Evolutionary conservation across 169 alveolate genomes (phyloP).

Genomic region (Plasmodium vinckei): DNA sequence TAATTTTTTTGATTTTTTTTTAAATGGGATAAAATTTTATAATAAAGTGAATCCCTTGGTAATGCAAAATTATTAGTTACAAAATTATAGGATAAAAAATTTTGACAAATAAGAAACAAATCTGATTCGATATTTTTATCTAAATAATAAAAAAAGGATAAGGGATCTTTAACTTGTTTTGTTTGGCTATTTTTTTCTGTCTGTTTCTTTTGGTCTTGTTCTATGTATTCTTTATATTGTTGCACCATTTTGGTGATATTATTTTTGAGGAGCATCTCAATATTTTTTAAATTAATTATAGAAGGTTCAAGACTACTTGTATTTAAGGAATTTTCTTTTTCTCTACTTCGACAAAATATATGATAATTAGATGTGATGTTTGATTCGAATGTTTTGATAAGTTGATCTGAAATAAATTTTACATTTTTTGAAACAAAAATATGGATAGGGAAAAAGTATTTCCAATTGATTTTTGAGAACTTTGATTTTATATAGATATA

Average conservation of each 20-base stretch:
- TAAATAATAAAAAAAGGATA: neutral
- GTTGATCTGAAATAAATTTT: neutral
- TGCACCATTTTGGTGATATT: neutral
- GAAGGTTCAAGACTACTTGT: neutral
- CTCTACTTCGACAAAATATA: neutral
- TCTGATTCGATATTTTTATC: constrained; percentile 2
- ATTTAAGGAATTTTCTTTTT: neutral
- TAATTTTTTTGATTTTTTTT: neutral
- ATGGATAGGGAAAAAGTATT: constrained; percentile 35
- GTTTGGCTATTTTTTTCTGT: neutral
- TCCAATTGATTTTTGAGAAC: constrained; percentile 7
- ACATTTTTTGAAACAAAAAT: neutral
- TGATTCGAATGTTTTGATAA: too few species aligned
- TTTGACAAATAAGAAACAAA: constrained; percentile 17
- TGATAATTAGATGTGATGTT: too few species aligned
- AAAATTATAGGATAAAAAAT: constrained; percentile 37
- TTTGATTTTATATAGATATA: constrained; percentile 12
- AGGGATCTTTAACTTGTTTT: neutral
- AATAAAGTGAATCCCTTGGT: constrained; percentile 32
- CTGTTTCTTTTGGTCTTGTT: neutral
- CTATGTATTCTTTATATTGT: neutral
- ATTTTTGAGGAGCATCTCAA: neutral
- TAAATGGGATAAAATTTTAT: constrained; percentile 6
- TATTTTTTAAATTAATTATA: neutral
- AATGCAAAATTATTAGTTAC: constrained; percentile 7